These are phyloP conservation scores for Triangularia verruculosa DNA, from an alignment of 2,329 filamentous ascomycete genomes.

Conservation along the genomic window DNA sequence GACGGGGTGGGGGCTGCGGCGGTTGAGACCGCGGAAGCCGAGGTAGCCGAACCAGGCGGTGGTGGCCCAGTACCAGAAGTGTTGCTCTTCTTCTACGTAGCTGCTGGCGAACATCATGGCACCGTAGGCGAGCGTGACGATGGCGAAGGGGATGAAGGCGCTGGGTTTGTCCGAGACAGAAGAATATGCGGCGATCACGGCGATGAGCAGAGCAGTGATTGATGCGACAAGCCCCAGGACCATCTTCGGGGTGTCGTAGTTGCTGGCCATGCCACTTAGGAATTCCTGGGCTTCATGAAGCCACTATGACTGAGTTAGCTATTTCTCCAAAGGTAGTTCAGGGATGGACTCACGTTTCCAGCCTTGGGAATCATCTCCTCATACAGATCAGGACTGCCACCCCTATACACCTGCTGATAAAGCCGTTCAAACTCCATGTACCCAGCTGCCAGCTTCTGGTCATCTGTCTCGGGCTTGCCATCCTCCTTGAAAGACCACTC, in stretches of 20 bases:
- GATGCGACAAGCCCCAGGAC: slow-evolving; percentile 43
- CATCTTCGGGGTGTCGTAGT: slow-evolving; percentile 74
- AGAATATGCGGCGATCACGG: slow-evolving; percentile 39
- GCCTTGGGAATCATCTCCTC: slow-evolving; percentile 43
- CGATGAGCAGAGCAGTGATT: slow-evolving; percentile 37
- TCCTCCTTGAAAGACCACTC: slow-evolving; percentile 31
- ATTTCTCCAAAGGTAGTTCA: too few species aligned
- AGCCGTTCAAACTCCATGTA: slow-evolving; percentile 49
- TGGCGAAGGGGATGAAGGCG: slow-evolving; percentile 42
- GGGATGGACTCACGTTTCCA: slow-evolving; percentile 40
- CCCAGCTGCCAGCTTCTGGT: slow-evolving; percentile 64
- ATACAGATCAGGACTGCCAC: background rate
- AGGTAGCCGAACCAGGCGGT: slow-evolving; percentile 65
- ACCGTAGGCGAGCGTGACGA: slow-evolving; percentile 63
- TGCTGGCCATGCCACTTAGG: slow-evolving; percentile 88
- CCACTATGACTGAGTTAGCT: slow-evolving; percentile 50
- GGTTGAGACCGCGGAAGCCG: slow-evolving; percentile 45
- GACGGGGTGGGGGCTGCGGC: slow-evolving; percentile 29
- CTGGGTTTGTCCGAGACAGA: slow-evolving; percentile 26
- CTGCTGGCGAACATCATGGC: slow-evolving; percentile 97
- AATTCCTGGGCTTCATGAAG: slow-evolving; percentile 69
- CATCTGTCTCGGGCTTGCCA: slow-evolving; percentile 40
- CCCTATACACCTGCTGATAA: background rate
- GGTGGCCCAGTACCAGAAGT: slow-evolving; percentile 95
- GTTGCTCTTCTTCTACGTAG: slow-evolving; percentile 96